Percentiles rank a stretch among this genome's conserved stretches.
Conservation (phyloP, 148 eudicot species). For the Persicaria tinctoria region DNA sequence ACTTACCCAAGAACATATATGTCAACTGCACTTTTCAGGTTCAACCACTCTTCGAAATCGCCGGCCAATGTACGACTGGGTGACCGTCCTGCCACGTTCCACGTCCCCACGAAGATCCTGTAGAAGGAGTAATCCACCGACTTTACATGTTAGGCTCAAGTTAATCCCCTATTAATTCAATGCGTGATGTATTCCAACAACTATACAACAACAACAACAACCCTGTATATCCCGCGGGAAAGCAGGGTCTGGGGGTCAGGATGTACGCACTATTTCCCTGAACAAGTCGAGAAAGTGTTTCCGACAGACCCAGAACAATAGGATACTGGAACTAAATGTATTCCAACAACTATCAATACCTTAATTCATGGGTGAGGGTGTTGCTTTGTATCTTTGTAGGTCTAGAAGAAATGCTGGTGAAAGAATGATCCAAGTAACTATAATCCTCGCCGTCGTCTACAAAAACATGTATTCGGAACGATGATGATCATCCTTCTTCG, state of each 20-base stretch:
- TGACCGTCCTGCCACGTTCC: conserved; percentile 69
- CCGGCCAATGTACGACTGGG: conserved; percentile 46
- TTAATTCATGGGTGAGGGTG: conserved; percentile 37
- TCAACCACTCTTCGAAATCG: conserved; percentile 63
- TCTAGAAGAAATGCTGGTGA: conserved; percentile 19
- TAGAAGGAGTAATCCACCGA: neutral
- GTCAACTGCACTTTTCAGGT: conserved; percentile 49
- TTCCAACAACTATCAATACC: conserved; percentile 25
- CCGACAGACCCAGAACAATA: too few relatives aligned
- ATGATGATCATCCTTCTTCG: neutral
- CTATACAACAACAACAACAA: too few relatives aligned
- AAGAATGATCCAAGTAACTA: conserved; percentile 17
- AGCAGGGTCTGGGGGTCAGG: too few relatives aligned
- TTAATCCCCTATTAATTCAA: too few relatives aligned
- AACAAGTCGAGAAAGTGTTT: too few relatives aligned
- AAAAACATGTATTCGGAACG: neutral
- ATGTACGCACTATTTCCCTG: too few relatives aligned
- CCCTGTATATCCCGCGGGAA: too few relatives aligned
- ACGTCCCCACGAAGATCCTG: conserved; percentile 60
- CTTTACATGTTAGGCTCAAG: too few relatives aligned
- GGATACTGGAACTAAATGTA: too few relatives aligned
- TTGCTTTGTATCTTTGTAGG: conserved; percentile 29
- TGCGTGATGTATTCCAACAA: neutral
- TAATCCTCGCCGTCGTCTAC: conserved; percentile 47
- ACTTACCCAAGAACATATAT: conserved; percentile 56